Percentiles rank a stretch among this genome's conserved stretches.
These are phyloP conservation scores for Cladosporium oxysporum DNA, from an alignment of 2,329 filamentous ascomycete genomes.

Conservation along the genomic window DNA sequence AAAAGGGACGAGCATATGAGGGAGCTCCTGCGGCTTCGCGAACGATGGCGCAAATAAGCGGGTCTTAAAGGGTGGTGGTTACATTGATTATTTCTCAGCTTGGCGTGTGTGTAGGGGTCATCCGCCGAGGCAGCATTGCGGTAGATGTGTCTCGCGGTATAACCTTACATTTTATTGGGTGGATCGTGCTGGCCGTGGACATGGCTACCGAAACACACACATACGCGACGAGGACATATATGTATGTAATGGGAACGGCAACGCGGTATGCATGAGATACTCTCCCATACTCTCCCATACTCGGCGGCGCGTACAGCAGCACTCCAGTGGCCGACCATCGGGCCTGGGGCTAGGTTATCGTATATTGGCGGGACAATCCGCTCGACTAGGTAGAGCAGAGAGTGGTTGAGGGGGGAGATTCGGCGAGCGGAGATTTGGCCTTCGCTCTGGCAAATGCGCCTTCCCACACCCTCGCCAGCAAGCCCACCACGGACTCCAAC, in stretches of 20 bases:
- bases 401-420: conserved; percentile 7
- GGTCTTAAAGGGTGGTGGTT: not conserved
- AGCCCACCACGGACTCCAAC: conserved; percentile 3
- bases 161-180: not conserved
- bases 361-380: conserved; percentile 5
- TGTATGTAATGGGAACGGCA: no score
- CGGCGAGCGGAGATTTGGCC: conserved; percentile 13
- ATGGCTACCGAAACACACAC: not conserved
- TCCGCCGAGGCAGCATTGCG: conserved; percentile 4
- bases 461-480: conserved; percentile 15
- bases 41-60: conserved; percentile 18
- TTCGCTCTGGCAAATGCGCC: conserved; percentile 12
- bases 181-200: not conserved
- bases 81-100: conserved; percentile 10
- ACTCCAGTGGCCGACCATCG: conserved; percentile 1
- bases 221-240: not conserved
- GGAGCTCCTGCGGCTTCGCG: conserved; percentile 5
- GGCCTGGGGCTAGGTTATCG: not conserved
- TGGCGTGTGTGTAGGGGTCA: conserved; percentile 15
- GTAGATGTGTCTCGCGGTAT: not conserved
- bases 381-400: not conserved
- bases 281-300: no score
- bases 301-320: not conserved
- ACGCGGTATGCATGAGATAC: no score
- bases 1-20: not conserved